These are phyloP conservation scores for Agaricus blazei DNA, from an alignment of 768 basidiomycete species.

Conservation along the genomic window DNA sequence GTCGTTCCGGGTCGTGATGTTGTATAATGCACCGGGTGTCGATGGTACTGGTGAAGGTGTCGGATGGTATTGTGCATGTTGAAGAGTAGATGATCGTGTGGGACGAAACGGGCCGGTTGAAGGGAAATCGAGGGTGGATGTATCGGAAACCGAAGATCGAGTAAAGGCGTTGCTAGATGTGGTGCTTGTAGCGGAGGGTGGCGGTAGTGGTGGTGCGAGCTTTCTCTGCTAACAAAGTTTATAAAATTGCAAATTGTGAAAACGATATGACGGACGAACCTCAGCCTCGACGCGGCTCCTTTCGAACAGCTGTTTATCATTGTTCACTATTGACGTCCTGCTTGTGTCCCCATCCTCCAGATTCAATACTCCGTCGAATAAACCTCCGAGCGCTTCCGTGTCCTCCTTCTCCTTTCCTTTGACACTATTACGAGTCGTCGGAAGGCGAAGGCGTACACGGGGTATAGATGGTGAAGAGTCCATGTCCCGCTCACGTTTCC, in stretches of 20 bases:
- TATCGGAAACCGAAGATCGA: slow-evolving; percentile 1
- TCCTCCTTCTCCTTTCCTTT: slow-evolving; percentile 67
- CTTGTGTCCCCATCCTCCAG: slow-evolving; percentile 66
- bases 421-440: slow-evolving; percentile 54
- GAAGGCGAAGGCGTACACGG: slow-evolving; percentile 50
- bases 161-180: slow-evolving; percentile 1
- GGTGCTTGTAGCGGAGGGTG: slow-evolving; percentile 14
- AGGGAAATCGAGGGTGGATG: slow-evolving; percentile 17
- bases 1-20: slow-evolving; percentile 16
- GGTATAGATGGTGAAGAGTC: slow-evolving; percentile 32
- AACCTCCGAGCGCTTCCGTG: slow-evolving; percentile 66
- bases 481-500: slow-evolving; percentile 40
- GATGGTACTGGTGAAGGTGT: slow-evolving; percentile 40
- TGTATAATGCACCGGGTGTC: slow-evolving; percentile 31
- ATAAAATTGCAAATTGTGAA: neutral
- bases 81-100: slow-evolving; percentile 51
- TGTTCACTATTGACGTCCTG: slow-evolving; percentile 54
- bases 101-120: slow-evolving; percentile 55
- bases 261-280: slow-evolving; percentile 34
- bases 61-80: slow-evolving; percentile 27
- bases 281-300: slow-evolving; percentile 68
- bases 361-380: slow-evolving; percentile 82
- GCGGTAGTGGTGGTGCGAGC: slow-evolving; percentile 37
- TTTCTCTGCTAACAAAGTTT: slow-evolving; percentile 34
- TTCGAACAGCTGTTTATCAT: slow-evolving; percentile 72